Evolutionary conservation across 345 rosid genomes (phyloP), one percentile per base, ranked within the genome.

Genomic region (Durio zibethinus): DNA sequence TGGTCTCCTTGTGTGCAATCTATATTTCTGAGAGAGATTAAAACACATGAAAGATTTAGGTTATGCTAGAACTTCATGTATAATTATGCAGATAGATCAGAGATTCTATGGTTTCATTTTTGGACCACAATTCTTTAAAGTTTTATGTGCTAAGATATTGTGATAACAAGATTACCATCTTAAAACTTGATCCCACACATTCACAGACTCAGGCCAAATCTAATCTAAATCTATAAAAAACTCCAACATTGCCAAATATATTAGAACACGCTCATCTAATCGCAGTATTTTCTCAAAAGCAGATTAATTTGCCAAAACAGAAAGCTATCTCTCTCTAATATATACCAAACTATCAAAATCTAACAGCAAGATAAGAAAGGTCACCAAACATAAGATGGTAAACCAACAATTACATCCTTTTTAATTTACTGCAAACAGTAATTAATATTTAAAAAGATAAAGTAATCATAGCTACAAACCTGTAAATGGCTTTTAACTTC

Each of bases 401-500:
- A 61, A 11, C 0, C 35, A 47, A 45, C 14, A 50, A 9, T 69
- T 25, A 45, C 23, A 27, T 7, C 67, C 21, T 15, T 33, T n/a
- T 31, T 27, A 62, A 15, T 62, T 15, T 33, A 31, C 18, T 6
- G 21, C 67, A 62, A 16, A 62, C 0, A 12, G 15, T 47, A 69
- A 11, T 31, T 27, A 31, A 52, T 50, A 71, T 18, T 50, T 31
- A 18, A 50, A 3, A 66, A 40, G 40, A 68, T 43, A 1, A 72
- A 50, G 5, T 29, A 50, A 72, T n/a, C 62, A 38, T 48, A 25
- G 45, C 52, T 15, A 52, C 59, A 43, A 50, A 94, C 99, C 99
- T 95, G 99, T 80, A 95, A 87, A 91, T 95, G 99, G 88, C 99
- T 95, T 84, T 95, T 95, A 31, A 95, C 99, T 92, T 95, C 99